Base-by-base conservation (phyloP, 352 stramenopile species). In the Phytophthora capsici region DNA sequence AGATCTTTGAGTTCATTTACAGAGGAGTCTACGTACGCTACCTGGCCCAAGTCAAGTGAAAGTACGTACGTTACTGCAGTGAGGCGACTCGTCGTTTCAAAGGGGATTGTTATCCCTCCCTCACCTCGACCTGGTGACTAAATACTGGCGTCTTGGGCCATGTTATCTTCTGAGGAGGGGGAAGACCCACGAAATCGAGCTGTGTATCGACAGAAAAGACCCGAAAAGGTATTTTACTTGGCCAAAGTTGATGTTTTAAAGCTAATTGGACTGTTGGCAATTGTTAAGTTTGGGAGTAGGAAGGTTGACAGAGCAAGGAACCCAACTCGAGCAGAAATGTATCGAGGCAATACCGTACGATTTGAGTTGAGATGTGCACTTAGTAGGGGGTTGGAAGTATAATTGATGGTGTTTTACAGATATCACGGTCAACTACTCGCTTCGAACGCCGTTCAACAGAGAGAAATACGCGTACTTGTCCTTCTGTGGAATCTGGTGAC, bases 1-100 rank as follows among this genome's bases (percentile, higher is more conserved):
- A 88, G 34, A 74, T 89, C 20, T 86, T 88, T 43, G 78, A 90
- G 7, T 56, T 90, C 17, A 64, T 92, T 28, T 90, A 78, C 63
- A 69, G 57, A 40, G 69, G 77, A 19, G 67, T 90, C n/a, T 89
- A 83, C 50, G 41, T 63, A 6, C 70, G 78, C n/a, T 91, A 78
- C 48, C 52, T 80, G 4, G 46, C 52, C 1, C 23, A 60, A 45
- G 22, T 4, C 26, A 69, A 69, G 43, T 63, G 44, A 64, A 22
- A 26, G 32, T 23, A 26, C 36, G 56, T 59, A 65, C 59, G 66
- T 70, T 73, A 57, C 26, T 47, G 34, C 17, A 28, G 60, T 61
- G 48, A 74, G 66, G 47, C 55, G 66, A 57, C 55, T 59, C 48
- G 49, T 74, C 60, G 60, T 71, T 74, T 73, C 54, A 54, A 34